Evolutionary conservation across 2,329 filamentous ascomycete species (phyloP), one percentile per base, ranked within the genome.

Genomic region (Tolypocladium tropicale): DNA sequence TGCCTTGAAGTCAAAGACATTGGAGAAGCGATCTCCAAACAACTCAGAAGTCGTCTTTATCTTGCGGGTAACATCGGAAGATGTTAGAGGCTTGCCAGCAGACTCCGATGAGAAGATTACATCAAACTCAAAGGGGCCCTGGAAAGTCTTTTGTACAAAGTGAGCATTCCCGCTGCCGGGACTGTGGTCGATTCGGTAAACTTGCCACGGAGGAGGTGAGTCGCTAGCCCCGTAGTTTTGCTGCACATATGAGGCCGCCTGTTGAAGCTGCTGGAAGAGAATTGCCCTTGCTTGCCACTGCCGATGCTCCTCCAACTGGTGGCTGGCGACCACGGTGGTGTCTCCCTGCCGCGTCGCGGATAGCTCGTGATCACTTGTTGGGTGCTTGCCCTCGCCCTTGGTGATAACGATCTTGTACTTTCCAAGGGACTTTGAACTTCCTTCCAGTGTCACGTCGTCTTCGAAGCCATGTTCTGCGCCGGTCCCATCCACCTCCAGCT

Each of bases 71-170:
- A 97, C 71, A 58, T 87, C 83, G 43, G 86, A 80, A 56, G 78
- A 78, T 6, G 73, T 78, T 37, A 82, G 61, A 21, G 80, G 76
- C 61, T 77, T 75, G 33, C 74, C 72, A 4, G 85, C 81, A 21
- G 89, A 92, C 16, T 76, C 84, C 58, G 92, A 95, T 5, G 89
- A 90, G 74, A 91, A 96, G 52, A 97, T 78, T 54, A 97, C 79
- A 68, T 97, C 94, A 63, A 97, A 97, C 75, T 92, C 90, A 65
- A 97, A 99, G 1, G 85, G 71, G 2, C 94, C 93, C 64, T 92
- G 82, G 64, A 96, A 97, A 2, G 91, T 83, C 73, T 96, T 96
- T 72, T 99, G 90, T 18, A 97, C 79, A 43, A 96, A 74, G 61
- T 99, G 93, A 16, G 90, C 74, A 66, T 97, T 97, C 33, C 91